These are phyloP conservation scores for Hortaea werneckii DNA, from an alignment of 2,329 filamentous ascomycete genomes.

Conservation along the genomic window DNA sequence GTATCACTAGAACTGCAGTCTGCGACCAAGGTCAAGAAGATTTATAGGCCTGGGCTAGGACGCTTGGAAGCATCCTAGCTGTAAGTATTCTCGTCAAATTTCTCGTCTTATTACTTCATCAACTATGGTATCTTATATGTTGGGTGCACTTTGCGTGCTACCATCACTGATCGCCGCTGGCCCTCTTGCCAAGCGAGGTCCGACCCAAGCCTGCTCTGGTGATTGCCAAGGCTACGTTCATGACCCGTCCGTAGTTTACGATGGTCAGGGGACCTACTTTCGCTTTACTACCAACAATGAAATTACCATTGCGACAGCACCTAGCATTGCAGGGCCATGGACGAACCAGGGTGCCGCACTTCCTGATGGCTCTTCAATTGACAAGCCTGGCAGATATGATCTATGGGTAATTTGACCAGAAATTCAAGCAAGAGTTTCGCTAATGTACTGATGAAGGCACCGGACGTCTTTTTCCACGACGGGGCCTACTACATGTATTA, in stretches of 20 bases:
- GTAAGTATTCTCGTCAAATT: too few relatives aligned
- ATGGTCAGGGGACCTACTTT: slow-evolving; percentile 42
- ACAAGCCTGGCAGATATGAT: slow-evolving; percentile 31
- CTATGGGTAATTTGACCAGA: slow-evolving; percentile 3
- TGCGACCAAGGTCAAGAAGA: too few relatives aligned
- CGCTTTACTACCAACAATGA: slow-evolving; percentile 43
- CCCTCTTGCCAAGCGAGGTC: background rate
- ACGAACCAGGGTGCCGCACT: slow-evolving; percentile 38
- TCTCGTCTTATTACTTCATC: too few relatives aligned
- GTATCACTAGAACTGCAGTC: too few relatives aligned
- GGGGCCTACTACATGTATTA: slow-evolving; percentile 55
- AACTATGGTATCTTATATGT: too few relatives aligned
- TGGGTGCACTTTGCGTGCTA: background rate
- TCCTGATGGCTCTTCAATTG: slow-evolving; percentile 32
- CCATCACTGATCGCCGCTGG: background rate
- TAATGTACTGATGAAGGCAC: background rate
- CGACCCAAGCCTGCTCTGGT: slow-evolving; percentile 26
- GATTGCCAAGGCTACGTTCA: slow-evolving; percentile 34
- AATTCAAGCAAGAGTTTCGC: background rate
- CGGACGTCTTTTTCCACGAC: slow-evolving; percentile 34
- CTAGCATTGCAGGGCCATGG: slow-evolving; percentile 41
- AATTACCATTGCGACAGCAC: slow-evolving; percentile 40
- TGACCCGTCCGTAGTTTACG: slow-evolving; percentile 40
- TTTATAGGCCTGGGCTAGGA: too few relatives aligned
- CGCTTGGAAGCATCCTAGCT: too few relatives aligned